Percentiles rank a stretch among this genome's conserved stretches.
Evolutionary conservation across 495 filamentous ascomycete genomes (phyloP).

Genomic region (Neohortaea acidophila): DNA sequence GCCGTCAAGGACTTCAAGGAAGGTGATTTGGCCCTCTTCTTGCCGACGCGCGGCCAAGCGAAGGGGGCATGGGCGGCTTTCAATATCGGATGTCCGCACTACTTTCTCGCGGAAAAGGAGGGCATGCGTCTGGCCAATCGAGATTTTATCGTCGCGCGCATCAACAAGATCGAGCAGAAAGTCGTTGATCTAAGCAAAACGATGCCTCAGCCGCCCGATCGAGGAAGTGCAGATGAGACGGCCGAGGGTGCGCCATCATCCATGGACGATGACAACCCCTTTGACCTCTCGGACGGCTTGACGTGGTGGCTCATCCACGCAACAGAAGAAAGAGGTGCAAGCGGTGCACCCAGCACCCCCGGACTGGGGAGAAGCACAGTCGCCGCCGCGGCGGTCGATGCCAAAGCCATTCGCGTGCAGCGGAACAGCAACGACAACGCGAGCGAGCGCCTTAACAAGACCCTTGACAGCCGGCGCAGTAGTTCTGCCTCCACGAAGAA

Average conservation of each 20-base stretch:
- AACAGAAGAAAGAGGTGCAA: conserved; percentile 59
- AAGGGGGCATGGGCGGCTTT: conserved; percentile 96
- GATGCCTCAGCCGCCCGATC: conserved; percentile 43
- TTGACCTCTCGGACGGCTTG: conserved; percentile 87
- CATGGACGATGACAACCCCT: conserved; percentile 76
- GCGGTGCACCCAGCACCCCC: conserved; percentile 82
- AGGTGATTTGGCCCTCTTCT: conserved; percentile 86
- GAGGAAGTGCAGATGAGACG: conserved; percentile 25
- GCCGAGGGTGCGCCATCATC: conserved; percentile 12
- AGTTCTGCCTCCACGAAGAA: conserved; percentile 64
- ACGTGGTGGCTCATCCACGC: conserved; percentile 95
- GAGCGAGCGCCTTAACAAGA: conserved; percentile 65
- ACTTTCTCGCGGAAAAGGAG: conserved; percentile 89
- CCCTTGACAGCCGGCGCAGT: conserved; percentile 76
- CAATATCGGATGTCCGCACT: conserved; percentile 92
- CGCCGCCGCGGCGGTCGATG: conserved; percentile 74
- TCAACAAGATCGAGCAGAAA: conserved; percentile 78
- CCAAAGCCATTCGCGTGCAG: conserved; percentile 50
- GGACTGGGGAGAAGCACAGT: conserved; percentile 82
- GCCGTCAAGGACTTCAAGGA: conserved; percentile 94
- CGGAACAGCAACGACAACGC: conserved; percentile 45
- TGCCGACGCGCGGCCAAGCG: conserved; percentile 84
- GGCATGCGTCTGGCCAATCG: conserved; percentile 62
- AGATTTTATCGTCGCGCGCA: conserved; percentile 91
- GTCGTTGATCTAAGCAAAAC: conserved; percentile 83